These are phyloP conservation scores for Saccharata proteae DNA, from an alignment of 2,329 filamentous ascomycete species.

Conservation along the genomic window DNA sequence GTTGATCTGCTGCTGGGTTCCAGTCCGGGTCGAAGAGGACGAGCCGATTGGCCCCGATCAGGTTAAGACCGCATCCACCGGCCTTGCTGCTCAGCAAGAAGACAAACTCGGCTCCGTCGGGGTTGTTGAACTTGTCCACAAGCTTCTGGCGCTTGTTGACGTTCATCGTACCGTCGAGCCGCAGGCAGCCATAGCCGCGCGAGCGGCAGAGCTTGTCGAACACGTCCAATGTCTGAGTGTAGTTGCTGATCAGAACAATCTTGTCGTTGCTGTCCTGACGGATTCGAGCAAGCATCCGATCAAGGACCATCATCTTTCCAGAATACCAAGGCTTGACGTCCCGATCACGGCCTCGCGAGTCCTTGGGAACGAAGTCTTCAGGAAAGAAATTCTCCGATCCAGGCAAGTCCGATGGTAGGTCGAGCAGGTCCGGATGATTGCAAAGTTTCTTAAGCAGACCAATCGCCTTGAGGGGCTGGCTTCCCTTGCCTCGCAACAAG, in stretches of 20 bases:
- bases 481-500: conserved; percentile 82
- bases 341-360: conserved; percentile 74
- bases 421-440: conserved; percentile 90
- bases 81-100: conserved; percentile 96
- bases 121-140: conserved; percentile 95
- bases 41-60: conserved; percentile 87
- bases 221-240: conserved; percentile 88
- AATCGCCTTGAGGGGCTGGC: conserved; percentile 92
- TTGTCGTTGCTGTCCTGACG: conserved; percentile 96
- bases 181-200: conserved; percentile 71
- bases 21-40: conserved; percentile 90
- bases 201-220: conserved; percentile 84
- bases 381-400: conserved; percentile 75
- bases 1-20: conserved; percentile 96
- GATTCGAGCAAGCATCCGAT: conserved; percentile 92
- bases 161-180: conserved; percentile 94
- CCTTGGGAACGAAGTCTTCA: conserved; percentile 78
- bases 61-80: conserved; percentile 88
- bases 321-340: conserved; percentile 94
- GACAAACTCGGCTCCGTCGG: conserved; percentile 77
- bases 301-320: conserved; percentile 96
- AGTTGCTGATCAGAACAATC: conserved; percentile 97
- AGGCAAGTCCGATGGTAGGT: conserved; percentile 70
- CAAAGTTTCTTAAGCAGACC: conserved; percentile 95
- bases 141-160: conserved; percentile 95